Conservation (phyloP, 2,329 filamentous ascomycete genomes). For the Orbilia blumenaviensis region DNA sequence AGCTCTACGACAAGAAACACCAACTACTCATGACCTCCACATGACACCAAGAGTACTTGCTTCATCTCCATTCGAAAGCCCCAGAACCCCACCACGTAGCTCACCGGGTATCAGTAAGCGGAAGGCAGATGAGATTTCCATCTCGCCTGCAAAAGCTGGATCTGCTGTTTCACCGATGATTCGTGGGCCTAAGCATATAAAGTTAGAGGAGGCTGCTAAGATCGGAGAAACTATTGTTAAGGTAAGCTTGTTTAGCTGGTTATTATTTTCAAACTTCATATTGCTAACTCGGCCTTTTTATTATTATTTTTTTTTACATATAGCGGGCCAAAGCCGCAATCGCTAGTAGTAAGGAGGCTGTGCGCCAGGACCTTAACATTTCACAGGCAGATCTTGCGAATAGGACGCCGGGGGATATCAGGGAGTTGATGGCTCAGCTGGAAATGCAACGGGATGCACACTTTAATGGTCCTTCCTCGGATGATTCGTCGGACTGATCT, state of each 20-base stretch:
- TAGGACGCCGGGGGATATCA: neutral
- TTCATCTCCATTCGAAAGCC: constrained; percentile 9
- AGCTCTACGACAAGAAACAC: neutral
- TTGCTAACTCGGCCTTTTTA: neutral
- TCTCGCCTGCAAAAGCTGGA: constrained; percentile 29
- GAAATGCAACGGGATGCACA: neutral
- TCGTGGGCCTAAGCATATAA: neutral
- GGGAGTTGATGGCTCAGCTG: neutral
- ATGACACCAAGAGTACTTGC: neutral
- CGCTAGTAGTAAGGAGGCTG: constrained; percentile 5
- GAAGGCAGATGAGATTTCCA: constrained; percentile 27
- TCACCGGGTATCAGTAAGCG: constrained; percentile 25
- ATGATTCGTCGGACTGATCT: neutral
- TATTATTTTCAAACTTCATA: neutral
- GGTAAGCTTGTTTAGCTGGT: neutral
- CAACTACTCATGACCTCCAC: neutral
- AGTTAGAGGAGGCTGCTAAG: neutral
- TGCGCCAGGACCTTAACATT: constrained; percentile 1
- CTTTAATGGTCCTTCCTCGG: neutral
- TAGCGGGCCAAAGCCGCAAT: neutral
- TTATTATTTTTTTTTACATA: neutral
- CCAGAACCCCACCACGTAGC: neutral
- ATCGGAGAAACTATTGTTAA: neutral
- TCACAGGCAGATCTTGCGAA: neutral
- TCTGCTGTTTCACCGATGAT: constrained; percentile 22